Evolutionary conservation across 2,329 filamentous ascomycete genomes (phyloP).

Genomic region (Trichoderma afroharzianum): DNA sequence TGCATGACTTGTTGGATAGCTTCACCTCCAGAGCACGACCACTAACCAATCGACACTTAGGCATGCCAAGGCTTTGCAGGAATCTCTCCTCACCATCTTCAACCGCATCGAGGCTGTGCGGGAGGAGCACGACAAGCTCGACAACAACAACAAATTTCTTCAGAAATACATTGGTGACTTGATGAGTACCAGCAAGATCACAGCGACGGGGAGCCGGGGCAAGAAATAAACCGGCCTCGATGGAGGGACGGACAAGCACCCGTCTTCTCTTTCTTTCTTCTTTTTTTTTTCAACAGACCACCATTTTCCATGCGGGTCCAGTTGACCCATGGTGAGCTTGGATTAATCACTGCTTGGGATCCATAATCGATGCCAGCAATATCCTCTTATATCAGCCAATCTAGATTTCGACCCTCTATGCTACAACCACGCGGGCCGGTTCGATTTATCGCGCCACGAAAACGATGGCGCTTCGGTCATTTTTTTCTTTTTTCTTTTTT

Average conservation of each 20-base stretch:
- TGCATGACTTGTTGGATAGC: constrained; percentile 33
- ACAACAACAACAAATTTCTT: constrained; percentile 93
- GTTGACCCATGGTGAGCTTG: neutral
- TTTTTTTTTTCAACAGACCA: neutral
- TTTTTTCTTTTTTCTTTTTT: neutral
- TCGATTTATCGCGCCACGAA: constrained; percentile 1
- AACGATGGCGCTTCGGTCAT: constrained; percentile 7
- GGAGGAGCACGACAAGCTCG: constrained; percentile 92
- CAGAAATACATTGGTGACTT: constrained; percentile 98
- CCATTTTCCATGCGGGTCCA: neutral
- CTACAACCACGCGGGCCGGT: neutral
- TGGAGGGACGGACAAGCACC: neutral
- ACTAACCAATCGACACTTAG: constrained; percentile 42
- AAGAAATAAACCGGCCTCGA: constrained; percentile 46
- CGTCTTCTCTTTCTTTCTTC: neutral
- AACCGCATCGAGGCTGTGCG: constrained; percentile 93
- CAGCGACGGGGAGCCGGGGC: constrained; percentile 49
- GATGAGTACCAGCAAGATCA: constrained; percentile 80
- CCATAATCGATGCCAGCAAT: neutral
- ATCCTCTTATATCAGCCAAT: neutral
- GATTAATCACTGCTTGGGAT: neutral
- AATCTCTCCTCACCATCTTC: constrained; percentile 82
- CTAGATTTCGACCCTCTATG: constrained; percentile 1
- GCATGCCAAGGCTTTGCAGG: constrained; percentile 84
- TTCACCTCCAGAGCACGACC: neutral